These are phyloP conservation scores for Paracoccidioides lutzii DNA, from an alignment of 2,329 filamentous ascomycete species.

Conservation along the genomic window DNA sequence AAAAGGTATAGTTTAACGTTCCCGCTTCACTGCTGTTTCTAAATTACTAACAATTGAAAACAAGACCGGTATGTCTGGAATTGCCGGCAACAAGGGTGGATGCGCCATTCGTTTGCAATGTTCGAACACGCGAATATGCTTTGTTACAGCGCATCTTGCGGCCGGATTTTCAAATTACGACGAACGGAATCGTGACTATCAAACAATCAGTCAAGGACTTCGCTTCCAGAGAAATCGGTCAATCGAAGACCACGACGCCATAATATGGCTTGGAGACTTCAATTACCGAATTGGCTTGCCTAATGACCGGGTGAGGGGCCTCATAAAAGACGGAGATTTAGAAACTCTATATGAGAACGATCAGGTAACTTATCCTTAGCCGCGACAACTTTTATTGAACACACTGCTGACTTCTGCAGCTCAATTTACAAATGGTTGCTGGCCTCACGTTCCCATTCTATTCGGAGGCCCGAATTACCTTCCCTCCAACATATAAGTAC, in stretches of 20 bases:
- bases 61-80: slow-evolving; percentile 78
- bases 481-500: slow-evolving; percentile 91
- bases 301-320: slow-evolving; percentile 61
- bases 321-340: slow-evolving; percentile 61
- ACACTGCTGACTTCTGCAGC: slow-evolving; percentile 31
- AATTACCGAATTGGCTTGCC: slow-evolving; percentile 89
- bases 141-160: slow-evolving; percentile 91
- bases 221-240: slow-evolving; percentile 81
- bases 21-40: neutral
- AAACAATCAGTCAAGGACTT: slow-evolving; percentile 73
- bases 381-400: neutral
- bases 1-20: slow-evolving; percentile 46
- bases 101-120: slow-evolving; percentile 94
- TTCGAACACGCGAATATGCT: slow-evolving; percentile 82
- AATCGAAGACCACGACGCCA: slow-evolving; percentile 82
- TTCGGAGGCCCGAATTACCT: slow-evolving; percentile 75
- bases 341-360: slow-evolving; percentile 81
- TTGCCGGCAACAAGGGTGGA: slow-evolving; percentile 95
- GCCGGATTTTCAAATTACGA: slow-evolving; percentile 96
- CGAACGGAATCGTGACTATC: slow-evolving; percentile 85
- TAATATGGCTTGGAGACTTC: slow-evolving; percentile 95
- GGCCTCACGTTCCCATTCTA: slow-evolving; percentile 84
- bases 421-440: slow-evolving; percentile 93
- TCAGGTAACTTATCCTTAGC: slow-evolving; percentile 44
- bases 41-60: slow-evolving; percentile 11